Evolutionary conservation across 306 rosid genomes (phyloP).

Genomic region (Fragaria ananassa): DNA sequence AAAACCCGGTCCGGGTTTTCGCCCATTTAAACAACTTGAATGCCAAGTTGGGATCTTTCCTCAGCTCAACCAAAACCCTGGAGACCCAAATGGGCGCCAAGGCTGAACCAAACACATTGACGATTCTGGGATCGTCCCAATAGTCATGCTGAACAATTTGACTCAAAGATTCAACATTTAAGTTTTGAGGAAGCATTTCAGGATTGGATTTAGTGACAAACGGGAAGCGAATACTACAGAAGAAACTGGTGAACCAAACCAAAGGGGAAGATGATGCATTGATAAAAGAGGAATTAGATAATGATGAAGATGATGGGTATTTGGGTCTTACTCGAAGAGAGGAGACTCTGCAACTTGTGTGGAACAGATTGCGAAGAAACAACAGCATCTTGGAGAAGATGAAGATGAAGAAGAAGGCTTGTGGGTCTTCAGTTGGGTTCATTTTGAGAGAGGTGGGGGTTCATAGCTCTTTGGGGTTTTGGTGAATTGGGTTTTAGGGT

Average conservation of each 20-base stretch:
- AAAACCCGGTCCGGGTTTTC: constrained; percentile 46
- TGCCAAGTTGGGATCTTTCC: constrained; percentile 58
- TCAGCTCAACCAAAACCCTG: constrained; percentile 54
- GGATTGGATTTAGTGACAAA: constrained; percentile 48
- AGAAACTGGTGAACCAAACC: constrained; percentile 54
- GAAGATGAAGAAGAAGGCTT: neutral
- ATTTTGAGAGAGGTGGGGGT: constrained; percentile 12
- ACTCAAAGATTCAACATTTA: constrained; percentile 42
- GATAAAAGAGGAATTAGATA: constrained; percentile 18
- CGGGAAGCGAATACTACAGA: constrained; percentile 57
- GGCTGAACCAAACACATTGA: constrained; percentile 44
- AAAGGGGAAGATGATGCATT: constrained; percentile 41
- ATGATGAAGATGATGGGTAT: constrained; percentile 3
- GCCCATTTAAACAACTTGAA: constrained; percentile 66
- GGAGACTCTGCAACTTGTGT: constrained; percentile 50
- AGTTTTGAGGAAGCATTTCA: constrained; percentile 22
- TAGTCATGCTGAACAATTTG: constrained; percentile 37
- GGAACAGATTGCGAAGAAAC: constrained; percentile 56
- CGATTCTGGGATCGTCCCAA: constrained; percentile 47
- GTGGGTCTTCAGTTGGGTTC: constrained; percentile 6
- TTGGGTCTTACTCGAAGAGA: constrained; percentile 51
- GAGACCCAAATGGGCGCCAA: constrained; percentile 70
- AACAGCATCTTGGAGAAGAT: constrained; percentile 47
- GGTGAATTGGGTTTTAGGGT: neutral
- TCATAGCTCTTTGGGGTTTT: constrained; percentile 28